Evolutionary conservation across 495 filamentous ascomycete genomes (phyloP), one percentile per base, ranked within the genome.

Genomic region (Hypoxylon perforatum): DNA sequence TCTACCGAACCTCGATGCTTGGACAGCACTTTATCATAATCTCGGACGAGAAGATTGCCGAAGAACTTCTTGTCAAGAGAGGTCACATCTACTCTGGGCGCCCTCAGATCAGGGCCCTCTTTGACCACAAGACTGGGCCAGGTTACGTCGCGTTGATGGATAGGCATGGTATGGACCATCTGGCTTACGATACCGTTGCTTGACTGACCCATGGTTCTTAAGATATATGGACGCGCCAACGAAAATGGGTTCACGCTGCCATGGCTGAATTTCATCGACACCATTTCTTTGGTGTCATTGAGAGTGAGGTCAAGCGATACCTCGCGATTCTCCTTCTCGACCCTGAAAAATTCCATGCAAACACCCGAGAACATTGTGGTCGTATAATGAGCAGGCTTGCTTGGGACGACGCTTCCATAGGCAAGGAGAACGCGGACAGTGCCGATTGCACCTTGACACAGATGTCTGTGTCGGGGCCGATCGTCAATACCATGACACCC

Each of bases 21-120:
- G 78, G 80, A 14, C 73, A 80, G 41, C 79, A 73, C 3, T 84
- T 86, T 61, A 77, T 87, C 65, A 78, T 87, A 59, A 60, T 87
- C 4, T 84, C 84, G 11, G 84, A 85, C 35, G 79, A 85, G 67
- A 80, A 80, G 69, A 85, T 87, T 45, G 84, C 85, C 38, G 76
- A 83, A 33, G 85, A 87, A 52, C 78, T 87, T 12, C 77, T 87
- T 10, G 78, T 84, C 21, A 83, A 80, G 68, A 63, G 80, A n/a
- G 82, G 80, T 15, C 79, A 85, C 42, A 84, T 81, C 51, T 85
- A 85, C 70, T 81, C 82, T 2, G 82, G 82, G 25, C 73, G 82
- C 11, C 82, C 82, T n/a, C 76, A 81, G 65, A 81, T 84, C 35
- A 71, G 79, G 17, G 76, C 79, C 17, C 72, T 84, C 11, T 77